These are phyloP conservation scores for Arabidopsis suecica DNA, from an alignment of 345 rosid species.

Conservation along the genomic window DNA sequence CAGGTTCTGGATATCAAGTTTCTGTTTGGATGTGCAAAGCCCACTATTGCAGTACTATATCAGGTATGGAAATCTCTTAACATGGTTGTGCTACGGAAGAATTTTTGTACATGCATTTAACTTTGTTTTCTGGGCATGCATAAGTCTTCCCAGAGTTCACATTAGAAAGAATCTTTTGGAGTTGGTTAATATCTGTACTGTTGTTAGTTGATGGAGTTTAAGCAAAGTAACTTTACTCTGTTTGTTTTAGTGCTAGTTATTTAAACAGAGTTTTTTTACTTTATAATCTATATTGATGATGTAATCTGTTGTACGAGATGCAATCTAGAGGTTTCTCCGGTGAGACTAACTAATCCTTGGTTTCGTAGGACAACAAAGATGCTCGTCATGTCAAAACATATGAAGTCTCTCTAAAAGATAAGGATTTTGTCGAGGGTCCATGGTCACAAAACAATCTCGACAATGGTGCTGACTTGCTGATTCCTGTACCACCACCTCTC, in stretches of 20 bases:
- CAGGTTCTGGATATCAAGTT: conserved; percentile 99
- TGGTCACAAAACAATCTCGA: conserved; percentile 97
- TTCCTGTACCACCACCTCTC: conserved; percentile 96
- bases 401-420: conserved; percentile 92
- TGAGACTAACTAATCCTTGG: conserved; percentile 33
- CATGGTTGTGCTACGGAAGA: background rate
- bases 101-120: background rate
- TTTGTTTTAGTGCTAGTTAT: conserved; percentile 9
- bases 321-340: background rate
- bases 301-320: conserved; percentile 15
- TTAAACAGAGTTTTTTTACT: background rate
- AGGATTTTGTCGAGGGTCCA: conserved; percentile 96
- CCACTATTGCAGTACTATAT: conserved; percentile 95
- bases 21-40: conserved; percentile 90
- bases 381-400: conserved; percentile 97
- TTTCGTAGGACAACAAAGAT: conserved; percentile 91
- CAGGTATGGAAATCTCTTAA: conserved; percentile 57
- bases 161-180: conserved; percentile 2
- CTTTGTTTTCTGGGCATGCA: background rate
- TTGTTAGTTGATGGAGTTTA: conserved; percentile 19
- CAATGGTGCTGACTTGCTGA: conserved; percentile 89
- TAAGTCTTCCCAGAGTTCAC: background rate
- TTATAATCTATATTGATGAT: conserved; percentile 6
- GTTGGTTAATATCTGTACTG: conserved; percentile 17
- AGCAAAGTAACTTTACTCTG: conserved; percentile 17